Base-by-base conservation (phyloP, 2,329 filamentous ascomycete species). In the Aspergillus luchuensis region DNA sequence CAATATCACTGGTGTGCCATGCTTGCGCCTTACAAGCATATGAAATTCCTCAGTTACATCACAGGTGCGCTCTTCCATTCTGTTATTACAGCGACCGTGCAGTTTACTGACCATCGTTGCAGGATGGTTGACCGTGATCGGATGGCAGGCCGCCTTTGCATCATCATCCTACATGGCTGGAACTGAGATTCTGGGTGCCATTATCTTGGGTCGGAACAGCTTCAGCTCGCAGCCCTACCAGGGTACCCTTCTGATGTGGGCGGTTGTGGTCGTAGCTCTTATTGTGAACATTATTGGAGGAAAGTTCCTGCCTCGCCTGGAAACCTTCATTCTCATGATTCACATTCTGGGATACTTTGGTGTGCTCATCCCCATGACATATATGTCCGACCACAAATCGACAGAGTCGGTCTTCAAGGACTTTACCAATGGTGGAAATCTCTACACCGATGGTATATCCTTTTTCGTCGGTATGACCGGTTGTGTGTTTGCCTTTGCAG, bases 301-400 rank as follows among this genome's bases (percentile, higher is more conserved):
- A 2, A 74, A 72, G 41, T 65, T 78, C 1, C 70, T 85, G 4
- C 80, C 81, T 1, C 70, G 76, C 8, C 71, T 84, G 47, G 83
- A 86, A 66, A 78, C 79, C 1, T 65, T 81, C 10, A 74, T 83
- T 17, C 71, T 84, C 6, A 75, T 82, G 23, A 68, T 85, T 3
- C 83, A 85, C 57, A 71, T 84, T 15, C 67, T 81, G 15, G 83
- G 82, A 4, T 81, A 84, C 67, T 82, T 85, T 59, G 82, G 77
- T 0, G 80, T 84, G 56, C 69, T 85, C 8, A 79, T 84, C n/a
- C 75, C 79, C 0, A 69, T 84, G 4, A 73, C 78, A 62, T 72
- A 76, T 1, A 71, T 80, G 53, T 76, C 77, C 0, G 75, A 78
- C 1, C 72, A 73, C 10, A 75, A 77, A 48, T 58, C 59, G 2